These are phyloP conservation scores for Taiwanofungus camphoratus DNA, from an alignment of 1,284 basidiomycete species.

Conservation along the genomic window DNA sequence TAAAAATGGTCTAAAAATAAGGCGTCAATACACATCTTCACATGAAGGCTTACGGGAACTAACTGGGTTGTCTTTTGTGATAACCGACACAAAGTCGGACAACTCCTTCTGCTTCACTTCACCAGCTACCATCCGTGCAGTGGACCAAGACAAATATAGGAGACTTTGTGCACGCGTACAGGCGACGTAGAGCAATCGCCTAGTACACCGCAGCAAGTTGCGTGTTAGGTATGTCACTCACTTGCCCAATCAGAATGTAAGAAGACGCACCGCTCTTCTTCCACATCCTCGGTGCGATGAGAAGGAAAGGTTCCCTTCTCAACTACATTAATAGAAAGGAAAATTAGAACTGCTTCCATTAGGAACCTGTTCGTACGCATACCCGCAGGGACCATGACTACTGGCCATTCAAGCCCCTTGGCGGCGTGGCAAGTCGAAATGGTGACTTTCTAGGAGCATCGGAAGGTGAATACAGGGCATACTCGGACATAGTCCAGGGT, in stretches of 20 bases:
- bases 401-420: constrained; percentile 91
- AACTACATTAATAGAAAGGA: constrained; percentile 35
- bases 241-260: not conserved
- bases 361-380: constrained; percentile 10
- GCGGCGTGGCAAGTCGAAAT: constrained; percentile 87
- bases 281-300: constrained; percentile 68
- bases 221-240: not conserved
- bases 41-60: constrained; percentile 7
- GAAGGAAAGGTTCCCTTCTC: constrained; percentile 80
- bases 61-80: constrained; percentile 35
- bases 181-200: constrained; percentile 84
- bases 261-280: constrained; percentile 69
- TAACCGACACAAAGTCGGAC: constrained; percentile 43
- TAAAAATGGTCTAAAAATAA: constrained; percentile 10
- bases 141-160: constrained; percentile 56
- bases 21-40: not conserved
- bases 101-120: constrained; percentile 36
- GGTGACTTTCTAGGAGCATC: constrained; percentile 63
- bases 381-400: constrained; percentile 76
- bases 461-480: not conserved
- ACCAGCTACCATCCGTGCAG: constrained; percentile 48
- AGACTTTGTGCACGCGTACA: constrained; percentile 84
- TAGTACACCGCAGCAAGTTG: constrained; percentile 23
- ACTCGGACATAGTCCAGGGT: not conserved
- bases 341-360: too few relatives aligned